Base-by-base conservation (phyloP, 257 asterid genomes). In the Scutellaria galericulata region DNA sequence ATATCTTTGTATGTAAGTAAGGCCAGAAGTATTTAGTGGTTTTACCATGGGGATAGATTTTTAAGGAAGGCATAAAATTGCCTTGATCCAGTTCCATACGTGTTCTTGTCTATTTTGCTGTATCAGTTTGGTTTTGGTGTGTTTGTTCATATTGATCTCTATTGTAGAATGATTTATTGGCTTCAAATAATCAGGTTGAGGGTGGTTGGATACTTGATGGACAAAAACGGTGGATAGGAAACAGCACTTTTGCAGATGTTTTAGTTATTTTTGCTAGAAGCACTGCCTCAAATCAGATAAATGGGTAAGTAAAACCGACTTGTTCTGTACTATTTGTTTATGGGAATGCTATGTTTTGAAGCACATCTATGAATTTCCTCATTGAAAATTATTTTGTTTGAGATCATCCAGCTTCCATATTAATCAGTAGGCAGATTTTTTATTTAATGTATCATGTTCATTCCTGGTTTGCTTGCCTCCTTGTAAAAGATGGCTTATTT, bases 171-270 rank as follows among this genome's bases (percentile, higher is more conserved):
- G 55, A 50, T 70, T 52, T 11, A 39, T n/a, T 50, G 61, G 51
- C 60, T 77, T 75, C 47, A 46, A 77, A 55, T 79, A n/a, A 74
- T 75, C 83, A 95, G 99, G 96, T 95, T 52, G 96, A 85, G 66
- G 98, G 98, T 67, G 99, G 99, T 47, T 95, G 99, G 99, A 74
- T 95, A 73, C 88, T 92, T 78, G 90, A 95, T 69, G 97, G 99
- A 70, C 98, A 95, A 75, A 95, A 95, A 68, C 96, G 99, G 51
- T 95, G 99, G 99, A 92, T 92, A 80, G 99, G 99, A 70, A 92
- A 95, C 83, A 86, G 96, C 84, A 90, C 99, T 39, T 95, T 95
- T 76, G 99, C 99, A 1, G 96, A 95, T 78, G 69, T 95, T 70
- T 68, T 92, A 81, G 78, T 95, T 75, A 81, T 95, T 59, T 95